phyloP scores from a whole-genome alignment of 805 yeast species.

The Metschnikowia shivogae region DNA sequence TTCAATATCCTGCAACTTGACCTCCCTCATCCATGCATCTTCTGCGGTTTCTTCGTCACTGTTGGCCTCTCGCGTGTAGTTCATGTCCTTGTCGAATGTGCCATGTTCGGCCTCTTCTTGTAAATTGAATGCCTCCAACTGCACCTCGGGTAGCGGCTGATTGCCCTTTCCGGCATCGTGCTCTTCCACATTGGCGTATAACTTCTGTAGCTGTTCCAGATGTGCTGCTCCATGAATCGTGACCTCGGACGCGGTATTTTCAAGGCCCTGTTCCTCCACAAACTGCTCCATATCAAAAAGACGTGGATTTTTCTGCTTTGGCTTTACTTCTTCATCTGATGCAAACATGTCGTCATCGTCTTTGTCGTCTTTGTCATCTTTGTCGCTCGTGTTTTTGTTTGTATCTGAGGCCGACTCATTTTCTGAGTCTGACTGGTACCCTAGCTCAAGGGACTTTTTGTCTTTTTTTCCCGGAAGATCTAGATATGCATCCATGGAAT shows the following conservation, averaged over 20 bases:
- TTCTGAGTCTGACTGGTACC: constrained; percentile 19
- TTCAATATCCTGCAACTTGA: constrained; percentile 22
- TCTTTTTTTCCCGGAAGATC: background rate
- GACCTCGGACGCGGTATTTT: constrained; percentile 16
- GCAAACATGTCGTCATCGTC: constrained; percentile 43
- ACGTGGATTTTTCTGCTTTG: constrained; percentile 7
- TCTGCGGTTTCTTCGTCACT: constrained; percentile 26
- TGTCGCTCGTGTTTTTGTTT: constrained; percentile 9
- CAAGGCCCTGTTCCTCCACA: constrained; percentile 24
- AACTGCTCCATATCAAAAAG: constrained; percentile 18
- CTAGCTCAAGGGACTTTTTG: constrained; percentile 2
- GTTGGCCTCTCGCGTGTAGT: constrained; percentile 43
- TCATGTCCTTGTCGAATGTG: constrained; percentile 56
- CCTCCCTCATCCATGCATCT: constrained; percentile 18
- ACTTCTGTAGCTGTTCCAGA: constrained; percentile 8
- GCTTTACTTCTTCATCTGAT: constrained; percentile 15
- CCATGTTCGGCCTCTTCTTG: constrained; percentile 57
- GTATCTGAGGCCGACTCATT: constrained; percentile 9
- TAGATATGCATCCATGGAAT: background rate
- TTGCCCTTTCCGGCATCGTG: constrained; percentile 5
- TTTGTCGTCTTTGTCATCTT: constrained; percentile 4
- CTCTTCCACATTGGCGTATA: constrained; percentile 29
- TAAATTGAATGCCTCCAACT: constrained; percentile 59
- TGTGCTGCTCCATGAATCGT: constrained; percentile 6
- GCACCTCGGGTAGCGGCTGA: constrained; percentile 1